Percentiles rank a stretch among this genome's conserved stretches.
phyloP scores from a whole-genome alignment of 208 protist species.

The Angomonas deanei region DNA sequence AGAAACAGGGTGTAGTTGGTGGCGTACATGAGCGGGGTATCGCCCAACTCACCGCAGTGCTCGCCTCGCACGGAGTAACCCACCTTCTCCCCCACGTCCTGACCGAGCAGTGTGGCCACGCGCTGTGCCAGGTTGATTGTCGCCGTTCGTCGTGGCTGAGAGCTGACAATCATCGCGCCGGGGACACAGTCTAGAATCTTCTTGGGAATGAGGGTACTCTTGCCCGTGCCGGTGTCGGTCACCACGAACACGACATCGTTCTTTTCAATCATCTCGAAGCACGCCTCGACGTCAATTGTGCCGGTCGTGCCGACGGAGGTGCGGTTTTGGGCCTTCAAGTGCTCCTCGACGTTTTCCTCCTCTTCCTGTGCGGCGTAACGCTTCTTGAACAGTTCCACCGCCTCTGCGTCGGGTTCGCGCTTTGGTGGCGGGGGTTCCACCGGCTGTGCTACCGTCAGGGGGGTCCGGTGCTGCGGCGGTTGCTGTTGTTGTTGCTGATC shows the following conservation, averaged over 20 bases:
- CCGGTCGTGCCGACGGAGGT: conserved; percentile 28
- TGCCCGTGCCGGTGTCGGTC: conserved; percentile 86
- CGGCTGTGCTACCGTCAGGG: background rate
- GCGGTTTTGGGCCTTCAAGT: conserved; percentile 29
- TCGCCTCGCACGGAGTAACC: conserved; percentile 84
- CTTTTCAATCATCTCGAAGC: conserved; percentile 47
- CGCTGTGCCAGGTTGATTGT: conserved; percentile 77
- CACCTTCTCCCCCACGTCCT: conserved; percentile 43
- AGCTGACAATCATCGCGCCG: conserved; percentile 44
- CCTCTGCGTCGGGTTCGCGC: conserved; percentile 16
- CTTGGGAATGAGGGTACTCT: conserved; percentile 81
- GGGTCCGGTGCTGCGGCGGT: background rate
- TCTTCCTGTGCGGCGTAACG: conserved; percentile 60
- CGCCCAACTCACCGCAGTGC: conserved; percentile 52
- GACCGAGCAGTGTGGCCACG: conserved; percentile 42
- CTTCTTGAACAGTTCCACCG: conserved; percentile 36
- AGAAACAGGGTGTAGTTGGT: conserved; percentile 87
- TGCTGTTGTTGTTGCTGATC: background rate
- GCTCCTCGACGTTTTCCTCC: conserved; percentile 17
- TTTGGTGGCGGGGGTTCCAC: background rate
- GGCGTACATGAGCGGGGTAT: conserved; percentile 80
- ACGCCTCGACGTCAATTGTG: conserved; percentile 50
- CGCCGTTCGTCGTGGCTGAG: conserved; percentile 75
- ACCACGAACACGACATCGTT: conserved; percentile 84
- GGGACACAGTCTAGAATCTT: conserved; percentile 45